Conservation (phyloP, 495 filamentous ascomycete species). For the Pyrenula massariospora region DNA sequence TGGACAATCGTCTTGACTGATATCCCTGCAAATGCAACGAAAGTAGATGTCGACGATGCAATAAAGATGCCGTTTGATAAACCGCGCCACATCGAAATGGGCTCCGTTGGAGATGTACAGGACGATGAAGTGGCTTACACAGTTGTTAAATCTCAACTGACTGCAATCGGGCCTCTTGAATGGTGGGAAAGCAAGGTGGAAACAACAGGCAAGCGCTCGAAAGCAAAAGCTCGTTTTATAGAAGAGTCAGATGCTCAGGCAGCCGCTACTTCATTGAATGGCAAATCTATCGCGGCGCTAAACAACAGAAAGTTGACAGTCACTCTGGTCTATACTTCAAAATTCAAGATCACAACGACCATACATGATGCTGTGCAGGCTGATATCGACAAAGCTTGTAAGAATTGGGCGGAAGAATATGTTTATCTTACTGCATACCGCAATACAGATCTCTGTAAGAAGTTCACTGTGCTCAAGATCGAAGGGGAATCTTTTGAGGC, state of each 20-base stretch:
- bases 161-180: slow-evolving; percentile 5
- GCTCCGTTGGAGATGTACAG: slow-evolving; percentile 1
- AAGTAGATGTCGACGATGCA: slow-evolving; percentile 3
- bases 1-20: slow-evolving; percentile 6
- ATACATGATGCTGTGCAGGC: slow-evolving; percentile 1
- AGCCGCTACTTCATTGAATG: slow-evolving; percentile 5
- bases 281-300: slow-evolving; percentile 1
- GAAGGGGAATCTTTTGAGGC: slow-evolving; percentile 2
- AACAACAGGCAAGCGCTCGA: slow-evolving; percentile 6
- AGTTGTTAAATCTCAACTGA: slow-evolving; percentile 3
- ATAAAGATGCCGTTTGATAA: slow-evolving; percentile 4
- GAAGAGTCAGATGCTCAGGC: slow-evolving; percentile 8
- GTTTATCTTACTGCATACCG: slow-evolving; percentile 2
- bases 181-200: slow-evolving; percentile 1
- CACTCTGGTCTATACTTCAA: slow-evolving; percentile 1
- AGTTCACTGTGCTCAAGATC: slow-evolving; percentile 4
- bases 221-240: slow-evolving; percentile 7
- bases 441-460: not conserved
- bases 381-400: not conserved
- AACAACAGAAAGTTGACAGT: slow-evolving; percentile 3
- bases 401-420: slow-evolving; percentile 3
- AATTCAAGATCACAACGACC: slow-evolving; percentile 5
- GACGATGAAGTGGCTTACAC: slow-evolving; percentile 2
- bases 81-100: slow-evolving; percentile 8
- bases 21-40: slow-evolving; percentile 1